Evolutionary conservation across 2,329 filamentous ascomycete genomes (phyloP), one percentile per base, ranked within the genome.

Genomic region (Apiospora sp.): DNA sequence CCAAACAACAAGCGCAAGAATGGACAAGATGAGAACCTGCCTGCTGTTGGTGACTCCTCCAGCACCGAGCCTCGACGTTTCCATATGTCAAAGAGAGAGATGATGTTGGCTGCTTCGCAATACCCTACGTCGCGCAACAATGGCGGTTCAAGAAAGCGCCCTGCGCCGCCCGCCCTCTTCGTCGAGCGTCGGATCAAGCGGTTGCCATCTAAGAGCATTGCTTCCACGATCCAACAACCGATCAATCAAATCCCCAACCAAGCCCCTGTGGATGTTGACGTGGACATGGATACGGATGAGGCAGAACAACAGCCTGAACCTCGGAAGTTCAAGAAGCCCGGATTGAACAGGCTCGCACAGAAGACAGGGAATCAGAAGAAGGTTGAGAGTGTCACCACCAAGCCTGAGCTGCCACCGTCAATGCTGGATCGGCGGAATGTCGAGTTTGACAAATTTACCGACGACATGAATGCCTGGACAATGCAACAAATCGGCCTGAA

Each of bases 401-500:
- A 79, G 69, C 74, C 79, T 3, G 76, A 79, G 30, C 72, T 80
- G 12, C 80, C 80, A 2, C 75, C 77, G 43, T 75, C 79, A 6
- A 77, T 81, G 75, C 77, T 75, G 16, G 70, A 81, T 24, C 76
- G 78, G 54, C 79, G 73, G 84, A 89, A 85, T 78, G 75, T 85
- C 78, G 77, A 82, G 58, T 75, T 78, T 73, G 77, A 80, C 16
- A 78, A 77, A 67, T 72, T 82, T 41, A 76, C 79, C 19, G 76
- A 75, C 7, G 80, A 80, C 41, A 81, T 81, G 79, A 79, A 81
- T 51, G 77, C 76, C 44, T 92, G 88, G 82, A 88, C 90, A 0
- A 81, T 92, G 74, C 83, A 87, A 75, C 86, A 91, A 74, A 90
- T 92, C 46, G 86, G 86, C 1, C 84, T 86, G 27, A 89, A 87